phyloP scores from a whole-genome alignment of 75 land plant genomes.

The Selaginella tamariscina region DNA sequence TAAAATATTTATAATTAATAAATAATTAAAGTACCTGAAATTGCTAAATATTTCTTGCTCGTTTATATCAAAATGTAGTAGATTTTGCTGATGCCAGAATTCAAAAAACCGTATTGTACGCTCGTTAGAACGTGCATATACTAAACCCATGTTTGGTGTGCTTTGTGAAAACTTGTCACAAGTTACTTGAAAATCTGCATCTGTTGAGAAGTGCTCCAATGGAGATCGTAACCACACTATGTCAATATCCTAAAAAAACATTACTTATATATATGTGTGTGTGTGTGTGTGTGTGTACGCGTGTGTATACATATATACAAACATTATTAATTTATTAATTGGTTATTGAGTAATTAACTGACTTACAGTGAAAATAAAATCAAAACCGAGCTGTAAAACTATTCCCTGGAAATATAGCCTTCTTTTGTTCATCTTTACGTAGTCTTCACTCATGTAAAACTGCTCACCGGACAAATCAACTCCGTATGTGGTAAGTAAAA shows the following conservation, averaged over 20 bases:
- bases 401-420: slow-evolving; percentile 4
- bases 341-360: neutral
- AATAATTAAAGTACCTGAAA: neutral
- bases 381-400: neutral
- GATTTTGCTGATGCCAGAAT: neutral
- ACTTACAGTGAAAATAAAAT: slow-evolving; percentile 4
- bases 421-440: neutral
- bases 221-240: neutral
- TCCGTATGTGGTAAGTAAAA: neutral
- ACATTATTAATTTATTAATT: neutral
- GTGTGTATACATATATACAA: neutral
- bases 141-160: neutral
- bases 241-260: neutral
- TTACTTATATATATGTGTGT: too few relatives aligned
- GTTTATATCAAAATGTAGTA: neutral
- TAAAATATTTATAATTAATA: too few relatives aligned
- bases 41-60: neutral
- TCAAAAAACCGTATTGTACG: neutral
- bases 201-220: neutral
- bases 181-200: neutral
- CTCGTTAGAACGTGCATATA: neutral
- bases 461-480: neutral
- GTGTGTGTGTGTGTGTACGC: too few relatives aligned
- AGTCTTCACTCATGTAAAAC: slow-evolving; percentile 6
- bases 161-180: neutral